Percentiles rank a stretch among this genome's conserved stretches.
Conservation (phyloP, 2,329 filamentous ascomycete species). For the Beauveria caledonica region DNA sequence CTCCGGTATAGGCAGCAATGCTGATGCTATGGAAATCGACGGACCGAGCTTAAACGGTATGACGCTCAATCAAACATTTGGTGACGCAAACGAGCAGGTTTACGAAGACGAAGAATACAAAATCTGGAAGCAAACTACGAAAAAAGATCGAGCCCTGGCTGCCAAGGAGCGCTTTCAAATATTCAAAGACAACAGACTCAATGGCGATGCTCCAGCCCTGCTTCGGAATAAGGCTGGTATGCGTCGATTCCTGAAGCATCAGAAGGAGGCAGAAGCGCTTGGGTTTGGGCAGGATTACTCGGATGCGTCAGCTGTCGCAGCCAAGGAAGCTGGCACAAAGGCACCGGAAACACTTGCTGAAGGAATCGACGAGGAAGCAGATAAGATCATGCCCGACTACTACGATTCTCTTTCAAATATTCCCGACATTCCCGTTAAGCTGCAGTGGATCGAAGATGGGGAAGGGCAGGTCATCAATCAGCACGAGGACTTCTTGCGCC, state of each 20-base stretch:
- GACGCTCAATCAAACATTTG: constrained; percentile 53
- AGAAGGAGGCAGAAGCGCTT: constrained; percentile 56
- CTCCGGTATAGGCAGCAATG: constrained; percentile 62
- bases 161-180: constrained; percentile 80
- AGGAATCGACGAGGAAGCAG: constrained; percentile 85
- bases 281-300: constrained; percentile 33
- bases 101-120: constrained; percentile 94
- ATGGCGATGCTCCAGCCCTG: constrained; percentile 79
- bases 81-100: constrained; percentile 61
- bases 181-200: constrained; percentile 77
- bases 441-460: constrained; percentile 83
- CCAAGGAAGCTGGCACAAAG: constrained; percentile 39
- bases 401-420: constrained; percentile 83
- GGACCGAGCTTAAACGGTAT: constrained; percentile 61
- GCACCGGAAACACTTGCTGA: constrained; percentile 76
- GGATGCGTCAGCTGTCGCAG: constrained; percentile 29
- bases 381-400: constrained; percentile 83
- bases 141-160: constrained; percentile 82
- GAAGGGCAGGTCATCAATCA: constrained; percentile 86
- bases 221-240: constrained; percentile 80
- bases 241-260: constrained; percentile 75
- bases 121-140: constrained; percentile 97
- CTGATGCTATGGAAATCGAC: constrained; percentile 82
- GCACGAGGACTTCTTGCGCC: constrained; percentile 71
- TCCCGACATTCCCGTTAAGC: constrained; percentile 69